Evolutionary conservation across 202 grass and related monocot species (phyloP).

Genomic region (Sporobolus alterniflorus): DNA sequence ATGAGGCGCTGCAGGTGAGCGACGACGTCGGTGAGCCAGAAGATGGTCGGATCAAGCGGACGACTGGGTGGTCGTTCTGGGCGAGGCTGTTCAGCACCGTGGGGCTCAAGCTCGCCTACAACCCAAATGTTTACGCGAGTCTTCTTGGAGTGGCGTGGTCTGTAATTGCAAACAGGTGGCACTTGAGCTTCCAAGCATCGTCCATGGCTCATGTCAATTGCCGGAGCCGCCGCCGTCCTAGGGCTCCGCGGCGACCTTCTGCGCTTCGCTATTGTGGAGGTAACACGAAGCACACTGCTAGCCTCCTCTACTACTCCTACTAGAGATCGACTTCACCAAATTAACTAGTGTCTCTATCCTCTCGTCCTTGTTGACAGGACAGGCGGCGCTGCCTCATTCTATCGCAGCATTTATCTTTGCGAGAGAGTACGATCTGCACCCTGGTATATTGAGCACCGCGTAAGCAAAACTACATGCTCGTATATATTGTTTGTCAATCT

Average conservation of each 20-base stretch:
- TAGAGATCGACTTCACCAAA: not conserved
- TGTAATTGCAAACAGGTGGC: constrained; percentile 56
- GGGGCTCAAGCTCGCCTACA: constrained; percentile 45
- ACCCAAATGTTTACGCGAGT: constrained; percentile 60
- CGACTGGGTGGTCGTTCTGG: constrained; percentile 16
- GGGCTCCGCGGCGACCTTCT: constrained; percentile 67
- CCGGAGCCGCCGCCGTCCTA: constrained; percentile 36
- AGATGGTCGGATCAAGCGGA: not conserved
- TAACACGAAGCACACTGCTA: not conserved
- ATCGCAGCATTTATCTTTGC: constrained; percentile 68
- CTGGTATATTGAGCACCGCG: constrained; percentile 76
- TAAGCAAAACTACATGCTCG: no score
- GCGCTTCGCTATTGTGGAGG: constrained; percentile 71
- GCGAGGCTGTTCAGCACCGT: constrained; percentile 45
- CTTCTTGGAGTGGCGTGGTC: constrained; percentile 56
- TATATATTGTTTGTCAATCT: not conserved
- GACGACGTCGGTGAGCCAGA: not conserved
- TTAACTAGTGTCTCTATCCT: no score
- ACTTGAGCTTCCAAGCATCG: constrained; percentile 59
- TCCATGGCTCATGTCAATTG: constrained; percentile 67
- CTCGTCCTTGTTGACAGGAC: not conserved
- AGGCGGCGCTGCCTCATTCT: constrained; percentile 68
- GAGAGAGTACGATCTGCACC: constrained; percentile 66
- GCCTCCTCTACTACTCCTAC: no score
- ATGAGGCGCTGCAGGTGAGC: not conserved